phyloP scores from a whole-genome alignment of 768 basidiomycete genomes.

The Lactarius hatsudake region DNA sequence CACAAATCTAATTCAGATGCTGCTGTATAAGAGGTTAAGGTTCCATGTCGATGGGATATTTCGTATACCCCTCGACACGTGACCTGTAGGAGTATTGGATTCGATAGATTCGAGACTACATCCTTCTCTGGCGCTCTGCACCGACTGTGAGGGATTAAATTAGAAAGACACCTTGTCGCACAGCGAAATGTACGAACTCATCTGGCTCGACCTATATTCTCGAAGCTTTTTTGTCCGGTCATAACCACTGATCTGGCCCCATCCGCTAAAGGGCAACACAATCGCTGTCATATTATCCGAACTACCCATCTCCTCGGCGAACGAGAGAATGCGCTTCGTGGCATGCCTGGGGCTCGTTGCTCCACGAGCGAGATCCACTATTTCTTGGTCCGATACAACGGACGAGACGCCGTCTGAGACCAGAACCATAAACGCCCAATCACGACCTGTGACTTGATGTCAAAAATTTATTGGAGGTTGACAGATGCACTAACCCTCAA shows the following conservation, averaged over 20 bases:
- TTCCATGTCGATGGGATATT: background rate
- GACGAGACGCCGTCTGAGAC: conserved; percentile 95
- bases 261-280: conserved; percentile 89
- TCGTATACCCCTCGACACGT: background rate
- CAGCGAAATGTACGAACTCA: conserved; percentile 30
- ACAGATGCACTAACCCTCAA: conserved; percentile 55
- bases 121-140: conserved; percentile 61
- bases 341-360: conserved; percentile 71
- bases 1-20: conserved; percentile 52
- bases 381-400: conserved; percentile 89
- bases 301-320: conserved; percentile 82
- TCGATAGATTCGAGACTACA: conserved; percentile 39
- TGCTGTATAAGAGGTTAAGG: background rate
- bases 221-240: conserved; percentile 82
- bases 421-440: conserved; percentile 85
- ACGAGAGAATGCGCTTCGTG: conserved; percentile 79
- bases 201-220: conserved; percentile 61
- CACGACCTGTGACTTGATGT: conserved; percentile 48
- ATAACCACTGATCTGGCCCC: conserved; percentile 77
- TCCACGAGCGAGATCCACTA: conserved; percentile 81
- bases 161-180: background rate
- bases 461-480: background rate
- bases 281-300: conserved; percentile 92
- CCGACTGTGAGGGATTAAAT: conserved; percentile 44
- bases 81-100: background rate